Evolutionary conservation across 345 rosid species (phyloP), one percentile per base, ranked within the genome.

Genomic region (Eucalyptus caleyi): DNA sequence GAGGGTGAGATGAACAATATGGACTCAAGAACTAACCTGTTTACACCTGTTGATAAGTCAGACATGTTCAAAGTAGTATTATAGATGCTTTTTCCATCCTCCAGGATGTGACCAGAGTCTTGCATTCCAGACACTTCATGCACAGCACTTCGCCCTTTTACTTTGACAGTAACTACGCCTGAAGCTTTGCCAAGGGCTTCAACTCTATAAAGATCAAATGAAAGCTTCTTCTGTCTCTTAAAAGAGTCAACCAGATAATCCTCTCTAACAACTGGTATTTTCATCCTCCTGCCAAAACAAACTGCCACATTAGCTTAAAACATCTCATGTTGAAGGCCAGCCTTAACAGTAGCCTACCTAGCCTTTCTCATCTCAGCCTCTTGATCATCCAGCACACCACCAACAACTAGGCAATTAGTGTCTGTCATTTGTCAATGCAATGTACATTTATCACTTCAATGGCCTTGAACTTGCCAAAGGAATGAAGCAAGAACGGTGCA

Each of bases 41-140:
- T 98, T 86, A 95, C 92, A 89, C 99, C 99, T 9, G 99, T 97
- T 89, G 99, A 96, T 86, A 97, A 93, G 93, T 97, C 99, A 60
- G 99, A 97, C 99, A 96, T 93, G 94, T 95, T 98, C 92, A 98
- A 91, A 87, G 99, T 97, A 9, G 97, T 98, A 93, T 97, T 97
- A 89, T 96, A 98, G 95, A 98, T 94, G 90, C 97, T 94, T 90
- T 93, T 95, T 62, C 97, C 95, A 91, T 94, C 99, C 93, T 97
- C 99, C 89, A 97, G 99, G 72, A 98, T 97, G 94, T 97, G 99
- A 90, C 99, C 94, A 56, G 97, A 92, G 91, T 98, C 98, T 91
- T 98, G 98, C 91, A 98, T 91, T 60, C 97, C 97, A 90, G 99
- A 98, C 37, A 96, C 94, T 94, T 95, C 99, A 93, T 98, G 99